phyloP scores from a whole-genome alignment of 148 eudicot species.

The Silene conica region DNA sequence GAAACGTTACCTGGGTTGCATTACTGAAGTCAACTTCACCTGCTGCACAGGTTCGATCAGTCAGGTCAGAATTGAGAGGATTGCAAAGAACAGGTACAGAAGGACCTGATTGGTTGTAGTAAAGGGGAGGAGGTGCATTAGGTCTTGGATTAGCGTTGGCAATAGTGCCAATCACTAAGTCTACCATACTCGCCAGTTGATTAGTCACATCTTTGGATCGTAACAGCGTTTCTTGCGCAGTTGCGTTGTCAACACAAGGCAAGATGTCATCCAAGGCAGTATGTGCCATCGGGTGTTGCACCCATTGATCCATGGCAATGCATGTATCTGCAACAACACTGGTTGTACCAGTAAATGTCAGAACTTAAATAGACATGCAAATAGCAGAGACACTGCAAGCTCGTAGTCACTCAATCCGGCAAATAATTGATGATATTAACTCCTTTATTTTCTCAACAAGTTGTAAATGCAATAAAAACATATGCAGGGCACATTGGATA shows the following conservation, averaged over 20 bases:
- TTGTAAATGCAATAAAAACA: too few species aligned
- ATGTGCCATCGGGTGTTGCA: conserved; percentile 62
- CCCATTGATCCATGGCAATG: conserved; percentile 89
- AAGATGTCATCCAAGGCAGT: conserved; percentile 77
- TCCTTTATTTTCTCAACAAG: too few species aligned
- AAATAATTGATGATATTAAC: neutral
- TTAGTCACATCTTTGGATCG: conserved; percentile 64
- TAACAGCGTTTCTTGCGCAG: conserved; percentile 55
- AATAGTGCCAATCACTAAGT: conserved; percentile 45
- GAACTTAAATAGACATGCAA: neutral
- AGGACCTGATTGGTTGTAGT: conserved; percentile 80
- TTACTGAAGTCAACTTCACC: conserved; percentile 66
- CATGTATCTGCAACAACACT: conserved; percentile 89
- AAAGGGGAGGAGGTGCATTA: conserved; percentile 27
- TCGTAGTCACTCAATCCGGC: neutral
- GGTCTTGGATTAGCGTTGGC: conserved; percentile 44
- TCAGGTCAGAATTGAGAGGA: conserved; percentile 57
- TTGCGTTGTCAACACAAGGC: conserved; percentile 70
- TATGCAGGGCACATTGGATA: neutral
- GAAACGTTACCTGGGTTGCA: conserved; percentile 46
- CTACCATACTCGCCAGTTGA: conserved; percentile 47
- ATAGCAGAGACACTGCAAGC: conserved; percentile 1
- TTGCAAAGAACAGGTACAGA: conserved; percentile 69
- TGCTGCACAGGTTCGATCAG: conserved; percentile 50
- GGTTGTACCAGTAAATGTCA: conserved; percentile 6